These are phyloP conservation scores for Boletus pseudopeckii DNA, from an alignment of 768 basidiomycete species.

Conservation along the genomic window DNA sequence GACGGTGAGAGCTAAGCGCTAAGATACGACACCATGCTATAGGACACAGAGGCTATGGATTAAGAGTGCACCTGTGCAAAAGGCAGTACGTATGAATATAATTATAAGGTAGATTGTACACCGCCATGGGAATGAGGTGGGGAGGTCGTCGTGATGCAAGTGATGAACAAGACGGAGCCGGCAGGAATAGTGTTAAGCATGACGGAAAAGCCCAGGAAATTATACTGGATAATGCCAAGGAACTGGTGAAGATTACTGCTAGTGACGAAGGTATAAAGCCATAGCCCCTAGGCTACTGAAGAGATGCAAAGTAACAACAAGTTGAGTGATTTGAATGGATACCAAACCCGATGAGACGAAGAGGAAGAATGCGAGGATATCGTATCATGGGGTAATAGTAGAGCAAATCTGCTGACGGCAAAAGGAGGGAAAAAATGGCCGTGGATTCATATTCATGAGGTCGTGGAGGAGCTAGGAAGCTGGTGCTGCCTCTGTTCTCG, in stretches of 20 bases:
- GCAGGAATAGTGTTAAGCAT: slow-evolving; percentile 27
- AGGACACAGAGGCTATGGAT: slow-evolving; percentile 22
- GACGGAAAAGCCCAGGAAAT: slow-evolving; percentile 20
- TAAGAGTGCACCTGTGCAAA: slow-evolving; percentile 30
- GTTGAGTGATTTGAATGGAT: slow-evolving; percentile 21
- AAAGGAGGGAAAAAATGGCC: slow-evolving; percentile 4
- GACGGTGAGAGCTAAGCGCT: background rate
- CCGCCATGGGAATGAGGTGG: slow-evolving; percentile 23
- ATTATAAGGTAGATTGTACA: slow-evolving; percentile 37
- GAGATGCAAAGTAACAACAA: slow-evolving; percentile 22
- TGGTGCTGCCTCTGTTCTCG: slow-evolving; percentile 41
- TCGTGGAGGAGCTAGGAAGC: slow-evolving; percentile 23
- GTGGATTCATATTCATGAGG: slow-evolving; percentile 28
- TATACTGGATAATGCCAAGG: slow-evolving; percentile 29
- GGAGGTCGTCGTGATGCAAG: slow-evolving; percentile 28
- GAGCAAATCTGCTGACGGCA: slow-evolving; percentile 21
- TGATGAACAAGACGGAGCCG: slow-evolving; percentile 18
- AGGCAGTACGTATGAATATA: slow-evolving; percentile 34
- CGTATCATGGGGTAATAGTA: slow-evolving; percentile 27
- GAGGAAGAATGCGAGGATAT: slow-evolving; percentile 25
- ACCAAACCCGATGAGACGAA: slow-evolving; percentile 20
- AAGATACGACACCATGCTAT: slow-evolving; percentile 18
- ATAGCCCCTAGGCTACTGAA: slow-evolving; percentile 14
- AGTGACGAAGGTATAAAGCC: slow-evolving; percentile 30
- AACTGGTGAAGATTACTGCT: slow-evolving; percentile 29